These are phyloP conservation scores for Hawksworthiomyces lignivorus DNA, from an alignment of 2,329 filamentous ascomycete species.

Conservation along the genomic window DNA sequence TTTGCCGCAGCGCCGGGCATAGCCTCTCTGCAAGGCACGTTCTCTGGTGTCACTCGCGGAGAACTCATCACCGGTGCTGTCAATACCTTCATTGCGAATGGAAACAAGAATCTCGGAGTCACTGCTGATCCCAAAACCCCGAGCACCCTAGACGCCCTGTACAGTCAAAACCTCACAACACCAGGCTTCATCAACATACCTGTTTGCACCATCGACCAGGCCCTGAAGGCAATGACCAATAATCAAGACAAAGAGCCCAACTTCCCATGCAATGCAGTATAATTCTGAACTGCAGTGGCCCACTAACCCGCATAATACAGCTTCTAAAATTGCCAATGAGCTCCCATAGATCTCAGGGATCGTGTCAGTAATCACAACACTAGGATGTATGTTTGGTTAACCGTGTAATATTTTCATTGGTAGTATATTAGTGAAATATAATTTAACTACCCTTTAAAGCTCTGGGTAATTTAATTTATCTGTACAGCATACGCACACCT, in stretches of 20 bases:
- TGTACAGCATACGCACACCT: too few species aligned
- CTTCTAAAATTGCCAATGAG: too few species aligned
- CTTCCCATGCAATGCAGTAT: constrained; percentile 31
- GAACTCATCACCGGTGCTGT: constrained; percentile 23
- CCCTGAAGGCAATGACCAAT: constrained; percentile 20
- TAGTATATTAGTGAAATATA: too few species aligned
- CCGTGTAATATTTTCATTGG: too few species aligned
- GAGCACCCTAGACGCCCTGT: constrained; percentile 17
- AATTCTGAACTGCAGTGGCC: too few species aligned
- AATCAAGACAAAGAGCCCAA: constrained; percentile 9
- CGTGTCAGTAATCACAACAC: too few species aligned
- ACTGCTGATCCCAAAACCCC: constrained; percentile 18
- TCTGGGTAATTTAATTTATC: too few species aligned
- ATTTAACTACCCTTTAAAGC: too few species aligned
- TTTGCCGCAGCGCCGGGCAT: constrained; percentile 24
- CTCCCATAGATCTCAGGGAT: too few species aligned
- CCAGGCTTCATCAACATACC: constrained; percentile 30
- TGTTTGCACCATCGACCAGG: constrained; percentile 29
- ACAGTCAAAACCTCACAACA: constrained; percentile 23
- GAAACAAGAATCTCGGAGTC: constrained; percentile 23
- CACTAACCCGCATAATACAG: too few species aligned
- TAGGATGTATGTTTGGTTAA: too few species aligned
- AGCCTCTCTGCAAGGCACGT: constrained; percentile 18
- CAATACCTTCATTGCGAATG: constrained; percentile 22
- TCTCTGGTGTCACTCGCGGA: constrained; percentile 19